Conservation (phyloP, 75 land plant genomes). For the Pinus taeda region DNA sequence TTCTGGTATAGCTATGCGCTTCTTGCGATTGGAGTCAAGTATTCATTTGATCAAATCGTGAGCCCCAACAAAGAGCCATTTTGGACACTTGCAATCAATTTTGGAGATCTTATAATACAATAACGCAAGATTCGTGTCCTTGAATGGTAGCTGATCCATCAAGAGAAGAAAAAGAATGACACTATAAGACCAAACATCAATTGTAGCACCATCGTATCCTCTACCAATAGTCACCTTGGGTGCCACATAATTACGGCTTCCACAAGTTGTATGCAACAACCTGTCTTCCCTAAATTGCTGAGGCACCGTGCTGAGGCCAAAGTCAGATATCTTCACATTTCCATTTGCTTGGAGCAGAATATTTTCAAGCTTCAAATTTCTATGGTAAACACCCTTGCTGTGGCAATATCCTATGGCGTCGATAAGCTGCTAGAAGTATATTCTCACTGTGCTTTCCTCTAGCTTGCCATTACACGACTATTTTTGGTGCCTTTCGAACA, state of each 20-base stretch:
- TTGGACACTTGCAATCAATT: slow-evolving; percentile 65
- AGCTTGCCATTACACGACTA: slow-evolving; percentile 51
- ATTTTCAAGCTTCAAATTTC: slow-evolving; percentile 81
- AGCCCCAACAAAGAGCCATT: slow-evolving; percentile 76
- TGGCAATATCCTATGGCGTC: slow-evolving; percentile 51
- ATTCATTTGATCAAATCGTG: slow-evolving; percentile 57
- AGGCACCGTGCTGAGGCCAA: slow-evolving; percentile 70
- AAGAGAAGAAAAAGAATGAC: slow-evolving; percentile 64
- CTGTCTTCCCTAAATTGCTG: slow-evolving; percentile 50
- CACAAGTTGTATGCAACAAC: too few species aligned
- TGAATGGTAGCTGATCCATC: slow-evolving; percentile 70
- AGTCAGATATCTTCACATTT: slow-evolving; percentile 18
- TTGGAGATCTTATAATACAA: slow-evolving; percentile 78
- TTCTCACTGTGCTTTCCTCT: slow-evolving; percentile 41
- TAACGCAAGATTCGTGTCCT: slow-evolving; percentile 58
- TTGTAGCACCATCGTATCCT: slow-evolving; percentile 12
- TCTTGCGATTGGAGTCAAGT: slow-evolving; percentile 73
- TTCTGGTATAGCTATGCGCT: too few species aligned
- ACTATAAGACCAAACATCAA: slow-evolving; percentile 68
- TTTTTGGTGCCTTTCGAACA: too few species aligned
- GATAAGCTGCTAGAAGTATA: slow-evolving; percentile 13
- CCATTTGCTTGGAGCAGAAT: slow-evolving; percentile 62
- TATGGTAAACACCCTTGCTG: slow-evolving; percentile 62
- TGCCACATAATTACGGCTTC: slow-evolving; percentile 58
- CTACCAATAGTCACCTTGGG: slow-evolving; percentile 56